These are phyloP conservation scores for Boechera divaricarpa DNA, from an alignment of 345 rosid genomes.

Conservation along the genomic window DNA sequence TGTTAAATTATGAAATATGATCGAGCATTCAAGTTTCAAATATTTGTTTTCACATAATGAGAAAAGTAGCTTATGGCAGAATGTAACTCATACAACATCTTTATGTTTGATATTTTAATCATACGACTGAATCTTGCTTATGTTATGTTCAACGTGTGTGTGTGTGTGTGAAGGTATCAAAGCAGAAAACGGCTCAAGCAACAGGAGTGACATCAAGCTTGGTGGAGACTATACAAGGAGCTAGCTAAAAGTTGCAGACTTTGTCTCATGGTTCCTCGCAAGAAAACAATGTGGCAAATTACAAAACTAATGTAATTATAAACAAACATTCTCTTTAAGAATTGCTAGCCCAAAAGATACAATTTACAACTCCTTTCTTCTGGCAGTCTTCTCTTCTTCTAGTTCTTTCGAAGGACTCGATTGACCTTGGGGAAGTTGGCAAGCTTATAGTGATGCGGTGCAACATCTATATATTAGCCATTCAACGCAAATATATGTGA, in stretches of 20 bases:
- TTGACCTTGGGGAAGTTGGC: not conserved
- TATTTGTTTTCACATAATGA: too few relatives aligned
- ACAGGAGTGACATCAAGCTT: slow-evolving; percentile 80
- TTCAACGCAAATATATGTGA: slow-evolving; percentile 78
- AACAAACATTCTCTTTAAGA: not conserved
- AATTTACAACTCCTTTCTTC: not conserved
- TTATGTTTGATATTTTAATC: too few relatives aligned
- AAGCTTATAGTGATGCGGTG: not conserved
- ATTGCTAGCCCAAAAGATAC: not conserved
- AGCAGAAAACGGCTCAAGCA: slow-evolving; percentile 75
- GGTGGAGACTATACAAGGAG: slow-evolving; percentile 74
- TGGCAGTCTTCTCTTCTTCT: not conserved
- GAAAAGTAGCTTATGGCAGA: too few relatives aligned
- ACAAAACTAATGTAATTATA: not conserved
- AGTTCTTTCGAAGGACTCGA: not conserved
- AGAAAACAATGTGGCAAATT: slow-evolving; percentile 8
- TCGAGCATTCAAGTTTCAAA: too few relatives aligned
- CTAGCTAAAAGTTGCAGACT: slow-evolving; percentile 49
- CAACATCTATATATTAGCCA: slow-evolving; percentile 45
- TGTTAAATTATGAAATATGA: too few relatives aligned
- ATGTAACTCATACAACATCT: too few relatives aligned
- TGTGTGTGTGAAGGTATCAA: slow-evolving; percentile 53
- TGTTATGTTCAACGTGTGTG: not conserved
- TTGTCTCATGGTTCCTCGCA: not conserved
- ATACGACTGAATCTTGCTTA: too few relatives aligned